Evolutionary conservation across 257 asterid genomes (phyloP), one percentile per base, ranked within the genome.

Genomic region (Catharanthus roseus): DNA sequence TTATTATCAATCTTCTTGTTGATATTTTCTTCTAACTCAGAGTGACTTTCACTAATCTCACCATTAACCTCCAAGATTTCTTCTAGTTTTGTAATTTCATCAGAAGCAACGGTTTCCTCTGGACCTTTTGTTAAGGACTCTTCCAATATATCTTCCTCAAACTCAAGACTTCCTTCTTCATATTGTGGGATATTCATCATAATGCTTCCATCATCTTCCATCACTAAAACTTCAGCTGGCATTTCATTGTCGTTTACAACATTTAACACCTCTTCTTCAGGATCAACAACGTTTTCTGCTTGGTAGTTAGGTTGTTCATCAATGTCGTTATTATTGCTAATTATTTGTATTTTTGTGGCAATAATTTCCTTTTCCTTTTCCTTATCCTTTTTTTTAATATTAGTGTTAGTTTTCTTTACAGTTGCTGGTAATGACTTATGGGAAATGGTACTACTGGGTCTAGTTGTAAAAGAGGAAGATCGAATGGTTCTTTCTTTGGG

Each of bases 381-480:
- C 6, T 38, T 19, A 7, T 72, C 80, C 21, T 65, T 70, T 60
- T 85, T 86, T 77, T 66, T 84, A 33, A 65, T 65, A 9, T 21
- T 33, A 3, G 15, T 45, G 47, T 57, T 67, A 23, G 67, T 79
- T 65, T 80, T 84, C 68, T 70, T 86, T 2, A 60, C 65, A 62
- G 71, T 71, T 2, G 31, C 65, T 0, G 73, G 67, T 60, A 26
- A 68, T 57, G 78, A 67, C 68, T 75, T 88, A 0, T 60, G 79
- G 0, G 77, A 24, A 74, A 57, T 75, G 5, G 34, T 68, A n/a
- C n/a, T n/a, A n/a, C n/a, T n/a, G 31, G 72, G 42, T 54, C 68
- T 84, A 42, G 78, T 45, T 0, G 82, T 70, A 64, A 77, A 82
- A 8, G 93, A 81, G 28, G 88, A 79, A 3, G 88, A 78, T 39